These are phyloP conservation scores for Aegle marmelos DNA, from an alignment of 345 rosid species.

Conservation along the genomic window DNA sequence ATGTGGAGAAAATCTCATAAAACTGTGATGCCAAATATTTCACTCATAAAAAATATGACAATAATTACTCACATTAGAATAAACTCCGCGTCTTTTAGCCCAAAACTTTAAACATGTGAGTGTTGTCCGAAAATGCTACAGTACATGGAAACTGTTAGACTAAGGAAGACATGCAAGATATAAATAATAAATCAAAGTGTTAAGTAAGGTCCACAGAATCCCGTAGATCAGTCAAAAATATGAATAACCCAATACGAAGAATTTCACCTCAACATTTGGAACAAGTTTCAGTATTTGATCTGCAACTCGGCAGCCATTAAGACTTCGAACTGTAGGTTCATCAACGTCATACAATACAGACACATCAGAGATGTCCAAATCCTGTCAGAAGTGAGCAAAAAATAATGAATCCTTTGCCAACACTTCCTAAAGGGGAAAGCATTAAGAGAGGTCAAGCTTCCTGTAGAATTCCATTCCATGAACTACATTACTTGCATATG, in stretches of 20 bases:
- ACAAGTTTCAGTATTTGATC: slow-evolving; percentile 68
- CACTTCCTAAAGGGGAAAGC: neutral
- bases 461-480: neutral
- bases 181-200: neutral
- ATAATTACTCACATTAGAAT: slow-evolving; percentile 52
- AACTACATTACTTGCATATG: neutral
- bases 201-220: neutral
- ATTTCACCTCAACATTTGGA: slow-evolving; percentile 61
- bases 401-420: neutral
- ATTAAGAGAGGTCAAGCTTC: neutral
- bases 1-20: neutral
- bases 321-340: slow-evolving; percentile 66
- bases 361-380: slow-evolving; percentile 54
- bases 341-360: slow-evolving; percentile 53
- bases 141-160: neutral
- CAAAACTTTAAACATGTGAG: slow-evolving; percentile 67
- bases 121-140: slow-evolving; percentile 58
- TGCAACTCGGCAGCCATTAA: slow-evolving; percentile 79
- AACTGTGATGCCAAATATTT: neutral
- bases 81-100: slow-evolving; percentile 75
- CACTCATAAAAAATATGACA: neutral
- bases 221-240: neutral
- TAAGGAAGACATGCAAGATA: slow-evolving; percentile 1
- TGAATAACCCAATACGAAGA: neutral
- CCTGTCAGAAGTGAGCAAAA: slow-evolving; percentile 32